A percentile compares a stretch with the other conserved stretches of the same genome.
Conservation (phyloP, 2,329 filamentous ascomycete species). For the Helminthosporium solani region DNA sequence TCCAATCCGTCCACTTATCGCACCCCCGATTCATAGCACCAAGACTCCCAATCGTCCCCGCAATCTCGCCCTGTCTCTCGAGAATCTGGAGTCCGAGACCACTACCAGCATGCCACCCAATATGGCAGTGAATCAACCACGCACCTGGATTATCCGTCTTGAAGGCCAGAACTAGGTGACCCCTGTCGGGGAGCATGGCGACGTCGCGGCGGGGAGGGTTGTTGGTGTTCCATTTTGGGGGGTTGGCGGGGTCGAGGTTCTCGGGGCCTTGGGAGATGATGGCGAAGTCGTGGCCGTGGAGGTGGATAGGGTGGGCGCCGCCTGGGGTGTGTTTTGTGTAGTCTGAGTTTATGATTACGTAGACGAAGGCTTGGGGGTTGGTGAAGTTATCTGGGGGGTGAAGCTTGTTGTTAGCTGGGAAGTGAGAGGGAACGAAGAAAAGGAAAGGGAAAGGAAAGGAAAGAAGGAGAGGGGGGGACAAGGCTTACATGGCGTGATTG, state of each 20-base stretch:
- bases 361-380: conserved; percentile 16
- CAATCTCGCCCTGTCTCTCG: conserved; percentile 36
- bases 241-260: conserved; percentile 21
- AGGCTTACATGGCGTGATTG: conserved; percentile 15
- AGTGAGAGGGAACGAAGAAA: background rate
- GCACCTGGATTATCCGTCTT: conserved; percentile 39
- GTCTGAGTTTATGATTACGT: conserved; percentile 21
- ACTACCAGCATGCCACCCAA: conserved; percentile 24
- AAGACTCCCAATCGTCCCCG: conserved; percentile 6
- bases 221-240: conserved; percentile 12
- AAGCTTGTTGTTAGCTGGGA: background rate
- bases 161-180: conserved; percentile 41
- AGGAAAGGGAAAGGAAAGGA: background rate
- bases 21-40: conserved; percentile 8
- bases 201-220: conserved; percentile 23
- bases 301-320: conserved; percentile 31
- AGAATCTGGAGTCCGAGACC: conserved; percentile 53
- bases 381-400: conserved; percentile 12
- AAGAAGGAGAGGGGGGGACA: background rate
- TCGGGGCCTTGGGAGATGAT: conserved; percentile 22
- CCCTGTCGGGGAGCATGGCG: conserved; percentile 18
- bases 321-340: conserved; percentile 1
- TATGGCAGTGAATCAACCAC: conserved; percentile 36
- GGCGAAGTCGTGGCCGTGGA: conserved; percentile 26
- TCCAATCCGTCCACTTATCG: conserved; percentile 13